phyloP scores from a whole-genome alignment of 2,329 filamentous ascomycete species.

The Phialemoniopsis sp. region DNA sequence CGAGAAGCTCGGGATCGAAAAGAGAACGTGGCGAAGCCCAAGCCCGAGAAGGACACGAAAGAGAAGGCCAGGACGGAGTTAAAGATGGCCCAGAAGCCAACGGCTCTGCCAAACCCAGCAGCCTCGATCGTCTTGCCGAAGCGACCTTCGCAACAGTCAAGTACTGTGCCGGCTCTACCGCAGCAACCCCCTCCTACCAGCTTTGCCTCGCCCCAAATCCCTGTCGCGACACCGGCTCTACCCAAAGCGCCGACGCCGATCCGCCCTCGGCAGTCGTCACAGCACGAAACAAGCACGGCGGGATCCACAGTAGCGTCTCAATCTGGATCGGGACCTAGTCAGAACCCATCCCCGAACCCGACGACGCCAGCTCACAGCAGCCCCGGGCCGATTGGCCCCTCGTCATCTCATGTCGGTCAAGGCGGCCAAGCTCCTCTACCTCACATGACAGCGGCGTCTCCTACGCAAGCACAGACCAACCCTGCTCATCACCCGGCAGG shows the following conservation, averaged over 20 bases:
- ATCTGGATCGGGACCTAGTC: conserved; percentile 49
- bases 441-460: no score
- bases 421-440: no score
- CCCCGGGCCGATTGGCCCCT: conserved; percentile 56
- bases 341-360: conserved; percentile 56
- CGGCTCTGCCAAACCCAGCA: conserved; percentile 25
- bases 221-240: conserved; percentile 73
- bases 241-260: conserved; percentile 80
- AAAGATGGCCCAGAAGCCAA: conserved; percentile 34
- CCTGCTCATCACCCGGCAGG: no score
- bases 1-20: conserved; percentile 52
- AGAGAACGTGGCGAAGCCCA: conserved; percentile 54
- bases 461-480: no score
- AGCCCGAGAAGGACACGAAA: conserved; percentile 29
- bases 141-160: conserved; percentile 34
- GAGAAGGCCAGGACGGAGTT: conserved; percentile 40
- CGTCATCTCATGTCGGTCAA: no score
- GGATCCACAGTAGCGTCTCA: conserved; percentile 65
- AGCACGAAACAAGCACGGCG: conserved; percentile 68
- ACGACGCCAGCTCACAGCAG: conserved; percentile 62
- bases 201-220: conserved; percentile 74
- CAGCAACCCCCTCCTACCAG: conserved; percentile 52
- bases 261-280: conserved; percentile 71
- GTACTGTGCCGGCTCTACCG: conserved; percentile 47
- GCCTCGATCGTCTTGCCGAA: conserved; percentile 29